These are phyloP conservation scores for Suhomyces chickasaworum DNA, from an alignment of 1,139 yeast genomes.

Conservation along the genomic window DNA sequence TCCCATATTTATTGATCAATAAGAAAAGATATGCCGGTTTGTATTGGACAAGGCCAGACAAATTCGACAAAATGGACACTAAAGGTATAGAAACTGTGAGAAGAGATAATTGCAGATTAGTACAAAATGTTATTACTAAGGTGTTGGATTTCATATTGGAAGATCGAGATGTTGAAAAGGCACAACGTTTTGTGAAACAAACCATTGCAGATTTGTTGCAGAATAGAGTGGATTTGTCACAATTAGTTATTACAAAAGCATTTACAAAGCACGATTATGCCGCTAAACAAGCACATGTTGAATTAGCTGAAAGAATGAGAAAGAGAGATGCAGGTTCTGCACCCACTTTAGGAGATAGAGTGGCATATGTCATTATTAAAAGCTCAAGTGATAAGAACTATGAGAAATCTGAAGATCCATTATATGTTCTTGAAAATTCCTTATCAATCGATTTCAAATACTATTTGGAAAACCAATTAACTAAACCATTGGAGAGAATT, in stretches of 20 bases:
- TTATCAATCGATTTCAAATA: constrained; percentile 94
- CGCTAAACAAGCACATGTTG: constrained; percentile 96
- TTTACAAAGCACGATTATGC: constrained; percentile 88
- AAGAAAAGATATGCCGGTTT: constrained; percentile 97
- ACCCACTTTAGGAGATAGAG: constrained; percentile 96
- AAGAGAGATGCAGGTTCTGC: constrained; percentile 98
- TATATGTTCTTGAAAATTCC: constrained; percentile 87
- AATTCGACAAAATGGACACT: constrained; percentile 95
- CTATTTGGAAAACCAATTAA: constrained; percentile 87
- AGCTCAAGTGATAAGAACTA: constrained; percentile 88
- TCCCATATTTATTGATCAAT: constrained; percentile 89
- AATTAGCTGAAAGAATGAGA: constrained; percentile 91
- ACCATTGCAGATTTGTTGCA: constrained; percentile 90
- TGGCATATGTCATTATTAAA: constrained; percentile 89
- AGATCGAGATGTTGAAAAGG: constrained; percentile 86
- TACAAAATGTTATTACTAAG: constrained; percentile 90
- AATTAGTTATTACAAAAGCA: constrained; percentile 91
- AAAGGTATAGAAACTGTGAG: constrained; percentile 98
- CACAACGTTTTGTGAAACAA: constrained; percentile 80
- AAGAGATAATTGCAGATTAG: constrained; percentile 94
- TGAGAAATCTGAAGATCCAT: constrained; percentile 96
- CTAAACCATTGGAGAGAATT: constrained; percentile 90
- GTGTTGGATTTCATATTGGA: constrained; percentile 84
- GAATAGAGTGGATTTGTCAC: constrained; percentile 89
- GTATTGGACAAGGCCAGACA: constrained; percentile 90